A percentile compares a stretch with the other conserved stretches of the same genome.
Conservation (phyloP, 345 rosid genomes). For the Aquilaria yunnanensis region DNA sequence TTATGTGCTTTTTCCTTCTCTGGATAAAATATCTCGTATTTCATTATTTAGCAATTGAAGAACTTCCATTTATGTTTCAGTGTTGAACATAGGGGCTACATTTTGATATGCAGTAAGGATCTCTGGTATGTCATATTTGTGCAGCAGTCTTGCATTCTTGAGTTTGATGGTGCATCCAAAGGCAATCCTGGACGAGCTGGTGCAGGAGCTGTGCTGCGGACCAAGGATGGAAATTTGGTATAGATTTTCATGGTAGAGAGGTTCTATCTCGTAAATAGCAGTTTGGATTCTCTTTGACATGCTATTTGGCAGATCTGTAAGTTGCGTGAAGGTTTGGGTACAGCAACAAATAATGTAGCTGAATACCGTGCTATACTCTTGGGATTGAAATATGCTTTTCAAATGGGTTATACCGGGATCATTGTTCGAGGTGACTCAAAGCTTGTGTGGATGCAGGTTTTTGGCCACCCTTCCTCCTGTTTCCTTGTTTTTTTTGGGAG, state of each 20-base stretch:
- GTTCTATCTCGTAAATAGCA: background rate
- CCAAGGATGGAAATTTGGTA: constrained; percentile 68
- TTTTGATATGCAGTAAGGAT: constrained; percentile 7
- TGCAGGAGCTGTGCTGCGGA: constrained; percentile 80
- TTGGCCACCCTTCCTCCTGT: constrained; percentile 3
- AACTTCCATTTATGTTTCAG: background rate
- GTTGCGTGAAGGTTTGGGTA: constrained; percentile 79
- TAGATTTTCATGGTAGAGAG: constrained; percentile 9
- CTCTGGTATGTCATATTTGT: background rate
- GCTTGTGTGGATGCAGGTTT: constrained; percentile 87
- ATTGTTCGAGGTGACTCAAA: constrained; percentile 78
- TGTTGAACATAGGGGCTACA: too few species aligned
- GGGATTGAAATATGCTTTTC: constrained; percentile 71
- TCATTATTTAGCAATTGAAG: background rate
- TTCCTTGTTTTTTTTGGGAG: background rate
- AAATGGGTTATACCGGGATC: constrained; percentile 61
- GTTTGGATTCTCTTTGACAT: constrained; percentile 9
- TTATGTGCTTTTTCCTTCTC: background rate
- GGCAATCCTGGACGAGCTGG: constrained; percentile 97
- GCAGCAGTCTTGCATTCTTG: constrained; percentile 65
- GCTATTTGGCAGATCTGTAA: constrained; percentile 51
- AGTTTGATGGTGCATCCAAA: constrained; percentile 90
- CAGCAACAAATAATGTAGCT: constrained; percentile 73
- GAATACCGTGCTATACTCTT: constrained; percentile 77
- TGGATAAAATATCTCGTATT: constrained; percentile 2